Evolutionary conservation across 1,284 basidiomycete species (phyloP).

Genomic region (Pterulicium gracile): DNA sequence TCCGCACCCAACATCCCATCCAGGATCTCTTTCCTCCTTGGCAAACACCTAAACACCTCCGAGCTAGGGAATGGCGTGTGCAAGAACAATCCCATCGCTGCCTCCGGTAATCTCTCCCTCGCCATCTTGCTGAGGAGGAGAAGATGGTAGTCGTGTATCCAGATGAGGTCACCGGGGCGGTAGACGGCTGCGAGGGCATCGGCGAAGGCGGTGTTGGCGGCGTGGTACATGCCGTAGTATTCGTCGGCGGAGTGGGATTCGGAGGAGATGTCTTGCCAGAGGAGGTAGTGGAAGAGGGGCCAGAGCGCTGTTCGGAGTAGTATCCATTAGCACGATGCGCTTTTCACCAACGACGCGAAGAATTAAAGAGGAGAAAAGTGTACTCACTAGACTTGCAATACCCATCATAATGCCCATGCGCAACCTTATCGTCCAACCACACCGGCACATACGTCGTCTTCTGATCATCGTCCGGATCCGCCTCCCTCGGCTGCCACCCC

Average conservation of each 20-base stretch:
- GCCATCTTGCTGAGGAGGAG: constrained; percentile 84
- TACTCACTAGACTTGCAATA: constrained; percentile 93
- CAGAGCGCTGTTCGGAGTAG: constrained; percentile 66
- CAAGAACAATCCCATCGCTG: constrained; percentile 85
- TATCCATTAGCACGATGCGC: no score
- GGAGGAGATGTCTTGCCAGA: constrained; percentile 90
- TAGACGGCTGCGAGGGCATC: constrained; percentile 69
- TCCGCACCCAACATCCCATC: constrained; percentile 98
- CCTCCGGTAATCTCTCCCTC: constrained; percentile 68
- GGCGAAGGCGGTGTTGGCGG: constrained; percentile 84
- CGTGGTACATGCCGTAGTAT: constrained; percentile 78
- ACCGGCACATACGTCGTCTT: constrained; percentile 77
- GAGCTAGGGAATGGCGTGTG: constrained; percentile 97
- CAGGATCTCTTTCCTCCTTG: constrained; percentile 84
- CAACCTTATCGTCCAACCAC: constrained; percentile 85
- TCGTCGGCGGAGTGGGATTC: constrained; percentile 76
- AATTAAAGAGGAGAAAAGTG: constrained; percentile 12
- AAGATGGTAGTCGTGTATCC: constrained; percentile 91
- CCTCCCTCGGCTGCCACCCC: constrained; percentile 46
- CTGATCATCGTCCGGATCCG: constrained; percentile 44
- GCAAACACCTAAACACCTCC: constrained; percentile 92
- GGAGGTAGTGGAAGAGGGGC: constrained; percentile 97
- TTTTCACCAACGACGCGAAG: constrained; percentile 2
- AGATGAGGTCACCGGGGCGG: constrained; percentile 82
- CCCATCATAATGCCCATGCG: constrained; percentile 91